Evolutionary conservation across 2,329 filamentous ascomycete genomes (phyloP).

Genomic region (Cercospora sesami): DNA sequence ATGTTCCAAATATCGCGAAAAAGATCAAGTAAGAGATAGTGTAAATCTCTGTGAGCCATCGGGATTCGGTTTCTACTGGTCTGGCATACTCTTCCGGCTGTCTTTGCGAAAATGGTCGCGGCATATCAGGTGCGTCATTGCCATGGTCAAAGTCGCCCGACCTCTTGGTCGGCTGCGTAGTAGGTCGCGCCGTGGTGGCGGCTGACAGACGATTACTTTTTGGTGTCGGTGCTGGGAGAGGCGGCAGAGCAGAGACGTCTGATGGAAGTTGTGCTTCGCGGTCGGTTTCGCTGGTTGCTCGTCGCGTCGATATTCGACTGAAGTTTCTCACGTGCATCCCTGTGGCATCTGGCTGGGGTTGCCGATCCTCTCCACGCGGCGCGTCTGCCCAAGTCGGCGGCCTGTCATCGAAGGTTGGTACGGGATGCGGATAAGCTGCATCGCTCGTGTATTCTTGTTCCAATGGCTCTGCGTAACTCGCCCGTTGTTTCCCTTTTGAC

Average conservation of each 20-base stretch:
- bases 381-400: slow-evolving; percentile 19
- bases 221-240: slow-evolving; percentile 20
- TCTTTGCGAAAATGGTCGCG: slow-evolving; percentile 17
- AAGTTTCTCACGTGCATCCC: slow-evolving; percentile 25
- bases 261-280: slow-evolving; percentile 12
- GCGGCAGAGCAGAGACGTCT: slow-evolving; percentile 24
- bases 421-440: slow-evolving; percentile 22
- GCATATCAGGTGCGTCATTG: slow-evolving; percentile 8
- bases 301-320: slow-evolving; percentile 21
- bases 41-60: slow-evolving; percentile 49
- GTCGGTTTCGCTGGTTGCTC: slow-evolving; percentile 18
- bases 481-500: slow-evolving; percentile 24
- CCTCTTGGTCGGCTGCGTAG: slow-evolving; percentile 10
- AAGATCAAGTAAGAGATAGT: slow-evolving; percentile 79
- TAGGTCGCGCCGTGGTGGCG: slow-evolving; percentile 20
- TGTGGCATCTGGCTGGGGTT: slow-evolving; percentile 7
- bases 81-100: slow-evolving; percentile 23
- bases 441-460: slow-evolving; percentile 28
- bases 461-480: slow-evolving; percentile 28
- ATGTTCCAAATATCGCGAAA: slow-evolving; percentile 80
- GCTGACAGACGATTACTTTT: slow-evolving; percentile 23
- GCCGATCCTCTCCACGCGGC: slow-evolving; percentile 15
- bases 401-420: slow-evolving; percentile 13
- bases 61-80: slow-evolving; percentile 27
- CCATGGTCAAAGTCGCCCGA: slow-evolving; percentile 10